phyloP scores from a whole-genome alignment of 805 yeast species.

The Wickerhamiella spandovensis region DNA sequence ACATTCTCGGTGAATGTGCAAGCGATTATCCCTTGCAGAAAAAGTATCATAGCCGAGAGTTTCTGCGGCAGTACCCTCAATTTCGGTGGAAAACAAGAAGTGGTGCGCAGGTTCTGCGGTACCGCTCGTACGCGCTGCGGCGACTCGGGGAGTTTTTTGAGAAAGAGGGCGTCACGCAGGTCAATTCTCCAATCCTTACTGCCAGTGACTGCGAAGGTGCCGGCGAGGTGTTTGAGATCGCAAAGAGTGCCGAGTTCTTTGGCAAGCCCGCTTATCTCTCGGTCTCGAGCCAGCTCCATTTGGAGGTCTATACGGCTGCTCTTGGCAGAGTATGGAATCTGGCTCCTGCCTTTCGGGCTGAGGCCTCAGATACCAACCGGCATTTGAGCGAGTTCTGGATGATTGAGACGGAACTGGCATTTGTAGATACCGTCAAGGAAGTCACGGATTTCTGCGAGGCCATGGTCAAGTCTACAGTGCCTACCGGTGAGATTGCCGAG shows the following conservation, averaged over 20 bases:
- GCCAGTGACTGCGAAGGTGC: conserved; percentile 95
- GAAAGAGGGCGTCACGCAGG: conserved; percentile 45
- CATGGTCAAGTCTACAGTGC: conserved; percentile 48
- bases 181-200: conserved; percentile 77
- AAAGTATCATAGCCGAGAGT: conserved; percentile 53
- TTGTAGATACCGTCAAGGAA: conserved; percentile 40
- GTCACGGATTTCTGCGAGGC: conserved; percentile 53
- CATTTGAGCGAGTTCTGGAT: conserved; percentile 96
- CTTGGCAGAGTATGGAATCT: conserved; percentile 75
- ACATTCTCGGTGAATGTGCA: conserved; percentile 47
- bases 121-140: conserved; percentile 55
- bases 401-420: conserved; percentile 84
- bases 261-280: conserved; percentile 60
- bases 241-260: conserved; percentile 33
- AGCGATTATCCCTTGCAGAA: conserved; percentile 72
- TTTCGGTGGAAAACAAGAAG: conserved; percentile 60
- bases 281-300: conserved; percentile 83
- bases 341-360: conserved; percentile 91
- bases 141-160: conserved; percentile 43
- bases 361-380: conserved; percentile 75
- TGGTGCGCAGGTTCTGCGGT: conserved; percentile 53
- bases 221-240: conserved; percentile 70
- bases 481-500: conserved; percentile 13
- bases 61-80: conserved; percentile 59
- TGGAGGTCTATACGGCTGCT: conserved; percentile 68